Conservation (phyloP, 306 rosid species). For the Rubus parviflorus region DNA sequence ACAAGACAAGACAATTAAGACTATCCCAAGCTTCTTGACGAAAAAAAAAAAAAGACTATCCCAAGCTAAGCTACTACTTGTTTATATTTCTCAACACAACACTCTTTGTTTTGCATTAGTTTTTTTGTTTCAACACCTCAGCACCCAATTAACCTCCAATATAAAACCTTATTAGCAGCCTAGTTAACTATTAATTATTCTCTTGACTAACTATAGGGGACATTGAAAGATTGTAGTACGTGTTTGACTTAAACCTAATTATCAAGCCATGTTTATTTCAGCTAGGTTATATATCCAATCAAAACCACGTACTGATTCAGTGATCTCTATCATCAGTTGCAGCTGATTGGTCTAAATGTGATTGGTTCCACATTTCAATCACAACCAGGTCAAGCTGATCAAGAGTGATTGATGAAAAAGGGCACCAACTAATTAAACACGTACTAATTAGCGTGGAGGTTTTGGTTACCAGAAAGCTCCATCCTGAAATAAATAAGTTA, state of each 20-base stretch:
- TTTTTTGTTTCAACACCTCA: conserved; percentile 31
- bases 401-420: conserved; percentile 32
- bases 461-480: conserved; percentile 24
- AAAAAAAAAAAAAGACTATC: too few species aligned
- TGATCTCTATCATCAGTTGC: conserved; percentile 23
- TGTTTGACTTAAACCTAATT: conserved; percentile 36
- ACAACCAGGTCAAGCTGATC: conserved; percentile 24
- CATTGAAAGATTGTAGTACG: conserved; percentile 29
- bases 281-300: conserved; percentile 29
- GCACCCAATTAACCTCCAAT: conserved; percentile 32
- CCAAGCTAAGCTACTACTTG: conserved; percentile 6
- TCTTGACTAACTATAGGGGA: conserved; percentile 35
- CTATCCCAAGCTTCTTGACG: conserved; percentile 4
- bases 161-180: conserved; percentile 23
- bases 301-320: conserved; percentile 4
- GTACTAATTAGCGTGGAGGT: not conserved
- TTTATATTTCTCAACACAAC: conserved; percentile 29
- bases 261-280: not conserved
- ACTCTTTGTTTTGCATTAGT: not conserved
- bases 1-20: conserved; percentile 36
- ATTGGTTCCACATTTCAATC: conserved; percentile 30
- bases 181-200: conserved; percentile 8
- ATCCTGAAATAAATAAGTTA: not conserved
- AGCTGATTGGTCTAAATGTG: conserved; percentile 32
- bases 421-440: conserved; percentile 36